These are phyloP conservation scores for Boletus edulis DNA, from an alignment of 768 basidiomycete species.

Conservation along the genomic window DNA sequence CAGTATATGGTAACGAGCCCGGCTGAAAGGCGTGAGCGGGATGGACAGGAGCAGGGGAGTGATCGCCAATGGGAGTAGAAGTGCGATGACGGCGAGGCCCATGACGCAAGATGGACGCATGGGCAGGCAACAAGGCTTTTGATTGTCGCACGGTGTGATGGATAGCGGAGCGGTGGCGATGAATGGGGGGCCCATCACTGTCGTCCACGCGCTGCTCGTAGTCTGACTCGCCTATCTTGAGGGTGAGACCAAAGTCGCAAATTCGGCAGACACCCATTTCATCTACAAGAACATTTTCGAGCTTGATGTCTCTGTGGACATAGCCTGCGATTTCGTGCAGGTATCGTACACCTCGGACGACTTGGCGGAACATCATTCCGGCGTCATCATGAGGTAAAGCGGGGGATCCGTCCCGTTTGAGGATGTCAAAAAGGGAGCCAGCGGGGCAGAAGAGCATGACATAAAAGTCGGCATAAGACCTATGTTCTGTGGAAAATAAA, in stretches of 20 bases:
- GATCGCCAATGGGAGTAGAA: conserved; percentile 40
- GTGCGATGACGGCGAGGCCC: conserved; percentile 48
- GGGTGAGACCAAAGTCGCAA: conserved; percentile 80
- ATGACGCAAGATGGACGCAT: conserved; percentile 25
- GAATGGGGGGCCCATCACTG: conserved; percentile 4
- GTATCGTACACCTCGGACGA: conserved; percentile 80
- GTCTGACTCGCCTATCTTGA: conserved; percentile 53
- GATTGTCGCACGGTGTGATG: conserved; percentile 25
- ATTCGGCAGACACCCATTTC: conserved; percentile 86
- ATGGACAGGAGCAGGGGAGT: conserved; percentile 28
- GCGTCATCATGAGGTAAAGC: conserved; percentile 75
- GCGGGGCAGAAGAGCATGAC: conserved; percentile 83
- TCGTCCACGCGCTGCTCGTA: conserved; percentile 31
- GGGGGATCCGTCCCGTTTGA: conserved; percentile 66
- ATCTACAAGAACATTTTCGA: conserved; percentile 94
- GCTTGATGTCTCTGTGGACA: conserved; percentile 94
- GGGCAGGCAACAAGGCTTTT: conserved; percentile 17
- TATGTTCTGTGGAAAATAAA: conserved; percentile 64
- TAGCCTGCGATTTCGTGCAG: conserved; percentile 73
- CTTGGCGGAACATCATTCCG: conserved; percentile 83
- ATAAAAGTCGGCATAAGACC: conserved; percentile 68
- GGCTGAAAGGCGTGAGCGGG: conserved; percentile 52
- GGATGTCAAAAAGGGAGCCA: conserved; percentile 81
- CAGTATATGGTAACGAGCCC: conserved; percentile 88
- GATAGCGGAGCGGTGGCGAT: conserved; percentile 29